These are phyloP conservation scores for Leccinum glutinopallens DNA, from an alignment of 1,284 basidiomycete genomes.

Conservation along the genomic window DNA sequence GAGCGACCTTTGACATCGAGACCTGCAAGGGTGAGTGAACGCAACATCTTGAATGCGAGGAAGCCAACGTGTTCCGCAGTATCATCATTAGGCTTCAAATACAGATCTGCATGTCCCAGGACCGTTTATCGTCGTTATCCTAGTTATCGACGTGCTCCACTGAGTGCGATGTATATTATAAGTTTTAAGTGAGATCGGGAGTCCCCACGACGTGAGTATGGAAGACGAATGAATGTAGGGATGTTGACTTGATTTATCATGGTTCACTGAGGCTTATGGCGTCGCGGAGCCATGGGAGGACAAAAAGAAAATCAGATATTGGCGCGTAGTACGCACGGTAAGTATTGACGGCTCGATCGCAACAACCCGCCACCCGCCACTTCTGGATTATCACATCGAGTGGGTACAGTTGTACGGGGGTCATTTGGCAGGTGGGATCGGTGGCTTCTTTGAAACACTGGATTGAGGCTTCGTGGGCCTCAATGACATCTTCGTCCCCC, in stretches of 20 bases:
- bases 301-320: neutral
- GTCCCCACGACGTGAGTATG: neutral
- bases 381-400: constrained; percentile 2
- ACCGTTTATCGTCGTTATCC: neutral
- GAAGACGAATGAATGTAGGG: neutral
- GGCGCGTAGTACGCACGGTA: neutral
- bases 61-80: too few species aligned
- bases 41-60: too few species aligned
- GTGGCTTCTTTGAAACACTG: too few species aligned
- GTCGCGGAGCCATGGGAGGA: constrained; percentile 8
- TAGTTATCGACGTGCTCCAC: neutral
- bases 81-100: too few species aligned
- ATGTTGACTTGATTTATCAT: neutral
- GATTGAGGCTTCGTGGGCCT: too few species aligned
- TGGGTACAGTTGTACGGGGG: neutral
- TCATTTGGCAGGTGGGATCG: too few species aligned
- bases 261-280: neutral
- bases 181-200: neutral
- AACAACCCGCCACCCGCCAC: neutral
- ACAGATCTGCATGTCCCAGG: neutral
- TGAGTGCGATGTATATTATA: neutral
- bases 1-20: too few species aligned
- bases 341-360: neutral
- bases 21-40: too few species aligned
- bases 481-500: too few species aligned